Base-by-base conservation (phyloP, 495 filamentous ascomycete species). In the Lentithecium fluviatile region DNA sequence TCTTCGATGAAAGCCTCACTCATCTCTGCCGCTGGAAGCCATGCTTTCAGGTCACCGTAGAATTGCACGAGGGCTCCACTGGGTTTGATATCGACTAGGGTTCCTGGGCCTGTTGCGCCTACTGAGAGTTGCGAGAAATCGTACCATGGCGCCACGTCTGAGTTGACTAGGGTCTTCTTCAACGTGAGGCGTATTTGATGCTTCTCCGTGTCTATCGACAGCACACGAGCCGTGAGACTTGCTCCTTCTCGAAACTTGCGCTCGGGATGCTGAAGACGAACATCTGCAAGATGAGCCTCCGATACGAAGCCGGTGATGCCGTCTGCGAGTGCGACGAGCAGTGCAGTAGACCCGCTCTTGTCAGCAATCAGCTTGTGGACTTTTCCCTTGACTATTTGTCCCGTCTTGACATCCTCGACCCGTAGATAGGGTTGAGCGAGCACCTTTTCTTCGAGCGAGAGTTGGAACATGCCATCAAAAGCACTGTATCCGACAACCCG, bases 1-100 rank as follows among this genome's bases (percentile, higher is more conserved):
- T 96, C 88, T 66, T 88, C 82, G 65, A 98, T 96, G 72, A 85
- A 97, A 13, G 91, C 89, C 69, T 97, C 95, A 71, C 92, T 96
- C 95, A 98, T 97, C 70, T 98, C 93, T 2, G 88, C 88, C 2
- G 95, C 84, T 0, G 94, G 93, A 55, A 98, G 80, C 74, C 93
- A 97, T 11, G 85, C 95, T 47, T 83, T 82, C 38, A 97, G 75
- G 8, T 78, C 73, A 21, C 91, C 90, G 68, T 92, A 97, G 77
- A 97, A 98, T 66, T 96, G 91, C 49, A 97, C 88, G 20, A 95
- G 83, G 12, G 93, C 94, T 57, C 94, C 95, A 62, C 83, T 82
- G 20, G 79, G 70, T 45, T 91, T 75, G 12, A 97, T 72, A 45
- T 85, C 94, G 62, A 95, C 77, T 51, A 98, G 84, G 6, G 91